phyloP scores from a whole-genome alignment of 2,329 filamentous ascomycete genomes.

The Coniochaeta sp. region DNA sequence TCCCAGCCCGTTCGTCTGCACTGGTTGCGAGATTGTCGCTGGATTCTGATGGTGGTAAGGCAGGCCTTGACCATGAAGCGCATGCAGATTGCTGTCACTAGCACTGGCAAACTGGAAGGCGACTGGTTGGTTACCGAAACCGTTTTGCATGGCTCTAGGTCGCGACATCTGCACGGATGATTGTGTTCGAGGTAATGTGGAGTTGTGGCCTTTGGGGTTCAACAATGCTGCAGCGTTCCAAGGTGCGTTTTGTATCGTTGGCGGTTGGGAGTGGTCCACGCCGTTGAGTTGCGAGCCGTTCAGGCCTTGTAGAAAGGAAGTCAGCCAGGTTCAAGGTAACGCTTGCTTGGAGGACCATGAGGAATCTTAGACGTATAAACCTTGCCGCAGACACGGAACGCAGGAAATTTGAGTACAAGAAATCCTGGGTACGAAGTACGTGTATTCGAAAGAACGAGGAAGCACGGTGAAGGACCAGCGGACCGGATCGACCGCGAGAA shows the following conservation, averaged over 20 bases:
- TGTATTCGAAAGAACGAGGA: background rate
- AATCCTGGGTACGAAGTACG: background rate
- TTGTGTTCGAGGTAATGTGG: constrained; percentile 3
- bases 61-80: background rate
- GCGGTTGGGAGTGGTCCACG: background rate
- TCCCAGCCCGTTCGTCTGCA: constrained; percentile 36
- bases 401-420: background rate
- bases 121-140: constrained; percentile 11
- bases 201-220: constrained; percentile 22
- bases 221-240: constrained; percentile 27
- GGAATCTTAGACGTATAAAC: background rate
- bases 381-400: background rate
- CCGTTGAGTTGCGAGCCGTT: background rate
- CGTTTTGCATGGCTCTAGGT: constrained; percentile 9
- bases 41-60: constrained; percentile 2
- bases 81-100: constrained; percentile 5
- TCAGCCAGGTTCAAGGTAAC: constrained; percentile 5
- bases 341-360: background rate
- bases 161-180: constrained; percentile 18
- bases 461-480: no score
- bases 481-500: background rate
- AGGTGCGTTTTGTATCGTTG: constrained; percentile 1
- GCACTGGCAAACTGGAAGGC: constrained; percentile 34
- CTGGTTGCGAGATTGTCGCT: constrained; percentile 1
- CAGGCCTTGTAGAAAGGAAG: background rate